A percentile compares a stretch with the other conserved stretches of the same genome.
phyloP scores from a whole-genome alignment of 2,329 filamentous ascomycete genomes.

The Sporothrix phasma region DNA sequence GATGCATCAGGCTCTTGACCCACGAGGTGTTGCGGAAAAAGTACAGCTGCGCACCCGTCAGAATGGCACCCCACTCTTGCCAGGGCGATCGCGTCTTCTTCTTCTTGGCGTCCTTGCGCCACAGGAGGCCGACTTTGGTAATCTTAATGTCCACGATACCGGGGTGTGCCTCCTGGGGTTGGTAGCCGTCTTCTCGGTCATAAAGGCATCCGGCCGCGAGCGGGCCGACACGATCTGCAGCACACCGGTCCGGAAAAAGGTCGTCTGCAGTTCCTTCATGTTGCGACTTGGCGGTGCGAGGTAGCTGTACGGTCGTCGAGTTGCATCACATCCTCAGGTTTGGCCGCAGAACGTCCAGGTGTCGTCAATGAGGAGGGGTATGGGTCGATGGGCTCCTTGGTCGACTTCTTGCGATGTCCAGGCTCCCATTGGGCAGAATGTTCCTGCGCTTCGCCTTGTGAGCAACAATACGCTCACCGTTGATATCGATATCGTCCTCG shows the following conservation, averaged over 20 bases:
- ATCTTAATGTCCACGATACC: slow-evolving; percentile 96
- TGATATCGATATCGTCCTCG: slow-evolving; percentile 79
- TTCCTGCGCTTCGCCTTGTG: slow-evolving; percentile 63
- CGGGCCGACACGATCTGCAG: slow-evolving; percentile 91
- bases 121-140: slow-evolving; percentile 87
- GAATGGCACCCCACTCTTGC: slow-evolving; percentile 96
- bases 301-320: slow-evolving; percentile 89
- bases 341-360: slow-evolving; percentile 72
- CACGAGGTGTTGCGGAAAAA: slow-evolving; percentile 90
- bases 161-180: slow-evolving; percentile 77
- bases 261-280: slow-evolving; percentile 70
- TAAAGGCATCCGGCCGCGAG: slow-evolving; percentile 89
- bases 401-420: slow-evolving; percentile 53
- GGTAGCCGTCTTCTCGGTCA: slow-evolving; percentile 72
- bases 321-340: slow-evolving; percentile 87
- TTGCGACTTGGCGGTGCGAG: slow-evolving; percentile 65
- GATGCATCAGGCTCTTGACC: slow-evolving; percentile 83
- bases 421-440: slow-evolving; percentile 54
- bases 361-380: slow-evolving; percentile 86
- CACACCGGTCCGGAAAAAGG: slow-evolving; percentile 83
- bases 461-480: slow-evolving; percentile 60
- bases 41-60: slow-evolving; percentile 94
- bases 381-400: slow-evolving; percentile 84
- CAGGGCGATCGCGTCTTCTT: slow-evolving; percentile 91
- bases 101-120: slow-evolving; percentile 90